Base-by-base conservation (phyloP, 1,139 yeast species). In the Blastobotrys ciferrii region DNA sequence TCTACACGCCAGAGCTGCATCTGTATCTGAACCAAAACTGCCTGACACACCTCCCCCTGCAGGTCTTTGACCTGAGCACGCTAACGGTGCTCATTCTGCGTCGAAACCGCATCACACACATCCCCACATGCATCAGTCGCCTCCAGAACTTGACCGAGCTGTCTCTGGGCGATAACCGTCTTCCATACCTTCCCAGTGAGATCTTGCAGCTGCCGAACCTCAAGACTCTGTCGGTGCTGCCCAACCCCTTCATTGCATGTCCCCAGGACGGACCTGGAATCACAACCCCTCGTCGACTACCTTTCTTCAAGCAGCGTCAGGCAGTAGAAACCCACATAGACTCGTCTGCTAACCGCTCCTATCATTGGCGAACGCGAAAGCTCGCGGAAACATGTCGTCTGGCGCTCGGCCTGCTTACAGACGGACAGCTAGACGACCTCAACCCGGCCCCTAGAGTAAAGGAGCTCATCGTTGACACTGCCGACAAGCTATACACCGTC, bases 31-130 rank as follows among this genome's bases (percentile, higher is more conserved):
- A 77, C 2, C 70, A 74, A 46, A 83, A 83, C 61, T 59, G 63
- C n/a, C 57, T 83, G n/a, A 63, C 70, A 17, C 63, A 68, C 1
- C 60, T 83, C n/a, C 75, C 80, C n/a, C 78, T 80, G 0, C 60
- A 70, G 11, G 52, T 82, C 15, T 81, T 81, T 55, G 71, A 72
- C 45, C 72, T 80, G 9, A 62, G 69, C 6, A 75, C 77, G 41
- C 62, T 82, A 13, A 71, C 76, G n/a, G 84, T 79, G 4, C 64
- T 83, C 38, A 72, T 79, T 1, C 64, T 83, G 47, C 69, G 87
- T 38, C 72, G 71, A 45, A 83, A 83, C 59, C 66, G 71, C 45
- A 64, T 83, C 32, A 68, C 67, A 20, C 64, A 69, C 39, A 60
- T 83, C 4, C 84, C 87, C 0, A 80, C 83, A 0, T 71, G 74